Percentiles rank a stretch among this genome's conserved stretches.
Evolutionary conservation across 2,329 filamentous ascomycete species (phyloP).

Genomic region (Calonectria hawksworthii): DNA sequence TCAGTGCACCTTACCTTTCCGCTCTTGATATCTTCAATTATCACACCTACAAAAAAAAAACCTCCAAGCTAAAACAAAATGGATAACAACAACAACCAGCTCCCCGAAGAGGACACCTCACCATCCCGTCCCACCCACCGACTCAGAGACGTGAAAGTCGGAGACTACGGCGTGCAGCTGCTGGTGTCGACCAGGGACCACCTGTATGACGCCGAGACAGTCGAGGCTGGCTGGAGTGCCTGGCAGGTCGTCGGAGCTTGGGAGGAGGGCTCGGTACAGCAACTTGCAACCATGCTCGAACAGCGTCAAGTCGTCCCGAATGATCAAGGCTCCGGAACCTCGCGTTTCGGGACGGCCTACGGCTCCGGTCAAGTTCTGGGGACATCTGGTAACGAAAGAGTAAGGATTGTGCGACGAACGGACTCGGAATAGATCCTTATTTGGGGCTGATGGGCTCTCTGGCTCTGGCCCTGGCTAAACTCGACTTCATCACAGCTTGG

Average conservation of each 20-base stretch:
- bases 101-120: not conserved
- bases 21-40: not conserved
- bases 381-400: not conserved
- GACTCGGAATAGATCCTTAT: not conserved
- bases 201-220: conserved; percentile 32
- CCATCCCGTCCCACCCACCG: not conserved
- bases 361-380: conserved; percentile 14
- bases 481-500: not conserved
- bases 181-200: conserved; percentile 40
- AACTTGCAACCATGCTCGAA: conserved; percentile 16
- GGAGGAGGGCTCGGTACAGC: conserved; percentile 25
- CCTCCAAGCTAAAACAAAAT: not conserved
- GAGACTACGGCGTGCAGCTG: conserved; percentile 35
- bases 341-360: not conserved
- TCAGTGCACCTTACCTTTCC: not conserved
- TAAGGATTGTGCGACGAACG: not conserved
- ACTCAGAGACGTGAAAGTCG: conserved; percentile 24
- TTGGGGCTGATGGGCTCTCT: not conserved
- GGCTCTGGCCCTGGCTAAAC: not conserved
- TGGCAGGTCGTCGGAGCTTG: conserved; percentile 40
- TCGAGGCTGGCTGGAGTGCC: conserved; percentile 26
- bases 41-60: not conserved
- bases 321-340: not conserved
- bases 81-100: not conserved
- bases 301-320: not conserved